Evolutionary conservation across 768 basidiomycete species (phyloP).

Genomic region (Rhizopogon sp.): DNA sequence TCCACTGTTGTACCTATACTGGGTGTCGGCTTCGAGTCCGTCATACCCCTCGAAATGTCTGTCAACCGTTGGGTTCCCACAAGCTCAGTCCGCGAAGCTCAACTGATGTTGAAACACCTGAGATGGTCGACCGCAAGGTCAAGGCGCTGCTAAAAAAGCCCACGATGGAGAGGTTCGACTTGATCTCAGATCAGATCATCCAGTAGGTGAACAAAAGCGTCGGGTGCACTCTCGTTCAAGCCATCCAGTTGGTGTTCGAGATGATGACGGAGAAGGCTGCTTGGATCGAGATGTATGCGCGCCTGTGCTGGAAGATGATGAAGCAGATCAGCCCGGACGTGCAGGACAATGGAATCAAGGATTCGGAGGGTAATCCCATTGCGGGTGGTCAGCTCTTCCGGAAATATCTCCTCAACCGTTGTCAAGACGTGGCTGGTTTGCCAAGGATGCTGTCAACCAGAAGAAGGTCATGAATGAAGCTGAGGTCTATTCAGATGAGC

Average conservation of each 20-base stretch:
- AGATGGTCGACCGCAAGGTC: constrained; percentile 90
- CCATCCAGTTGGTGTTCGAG: constrained; percentile 94
- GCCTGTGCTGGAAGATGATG: constrained; percentile 93
- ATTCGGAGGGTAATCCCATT: constrained; percentile 80
- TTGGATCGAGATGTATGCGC: constrained; percentile 98
- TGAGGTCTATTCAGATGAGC: constrained; percentile 90
- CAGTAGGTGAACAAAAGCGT: constrained; percentile 79
- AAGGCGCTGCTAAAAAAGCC: constrained; percentile 90
- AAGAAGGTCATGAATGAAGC: constrained; percentile 47
- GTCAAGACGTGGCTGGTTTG: constrained; percentile 94
- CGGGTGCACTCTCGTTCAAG: constrained; percentile 38
- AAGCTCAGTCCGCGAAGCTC: constrained; percentile 39
- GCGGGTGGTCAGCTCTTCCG: constrained; percentile 93
- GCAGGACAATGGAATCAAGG: constrained; percentile 82
- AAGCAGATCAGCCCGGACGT: constrained; percentile 86
- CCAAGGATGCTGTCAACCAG: constrained; percentile 67
- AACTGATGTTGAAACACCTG: constrained; percentile 64
- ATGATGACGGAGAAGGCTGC: constrained; percentile 95
- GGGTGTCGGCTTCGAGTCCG: too few species aligned
- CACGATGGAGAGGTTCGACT: constrained; percentile 94
- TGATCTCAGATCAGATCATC: too few species aligned
- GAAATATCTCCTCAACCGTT: constrained; percentile 93
- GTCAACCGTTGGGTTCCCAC: constrained; percentile 49
- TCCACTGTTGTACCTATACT: too few species aligned
- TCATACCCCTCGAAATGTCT: too few species aligned